Evolutionary conservation across 1,284 basidiomycete species (phyloP).

Genomic region (Inonotus hispidus): DNA sequence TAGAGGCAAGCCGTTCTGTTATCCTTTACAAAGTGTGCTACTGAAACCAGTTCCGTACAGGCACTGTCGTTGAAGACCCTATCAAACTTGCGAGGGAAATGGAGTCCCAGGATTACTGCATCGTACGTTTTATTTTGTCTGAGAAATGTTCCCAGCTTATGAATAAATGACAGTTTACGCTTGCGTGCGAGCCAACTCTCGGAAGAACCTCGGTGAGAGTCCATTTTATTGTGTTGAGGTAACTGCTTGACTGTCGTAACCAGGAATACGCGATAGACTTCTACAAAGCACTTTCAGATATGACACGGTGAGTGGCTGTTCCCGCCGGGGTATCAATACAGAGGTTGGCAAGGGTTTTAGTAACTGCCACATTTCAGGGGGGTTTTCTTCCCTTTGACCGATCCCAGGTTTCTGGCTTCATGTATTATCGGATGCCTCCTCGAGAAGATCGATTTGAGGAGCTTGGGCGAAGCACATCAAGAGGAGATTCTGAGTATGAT

Average conservation of each 20-base stretch:
- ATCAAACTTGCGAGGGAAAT: conserved; percentile 45
- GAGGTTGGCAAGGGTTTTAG: too few species aligned
- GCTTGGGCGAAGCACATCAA: conserved; percentile 37
- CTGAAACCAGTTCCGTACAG: conserved; percentile 4
- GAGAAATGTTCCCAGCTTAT: background rate
- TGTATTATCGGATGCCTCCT: conserved; percentile 51
- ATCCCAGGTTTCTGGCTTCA: conserved; percentile 45
- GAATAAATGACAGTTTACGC: background rate
- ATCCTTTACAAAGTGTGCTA: background rate
- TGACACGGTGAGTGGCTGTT: background rate
- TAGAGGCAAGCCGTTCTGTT: background rate
- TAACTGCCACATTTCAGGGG: background rate
- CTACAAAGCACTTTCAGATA: background rate
- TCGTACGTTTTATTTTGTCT: background rate
- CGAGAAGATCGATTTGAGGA: conserved; percentile 53
- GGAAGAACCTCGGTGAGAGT: background rate
- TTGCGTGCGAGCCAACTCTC: conserved; percentile 4
- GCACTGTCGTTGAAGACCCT: conserved; percentile 38
- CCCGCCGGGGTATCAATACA: conserved; percentile 29
- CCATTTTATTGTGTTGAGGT: background rate
- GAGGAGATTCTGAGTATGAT: background rate
- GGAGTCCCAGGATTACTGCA: conserved; percentile 26
- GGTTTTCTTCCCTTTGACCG: conserved; percentile 47
- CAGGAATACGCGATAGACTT: conserved; percentile 5
- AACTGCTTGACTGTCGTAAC: background rate